Percentiles rank a stretch among this genome's conserved stretches.
phyloP scores from a whole-genome alignment of 2,329 filamentous ascomycete genomes.

The Arthroderma uncinatum region DNA sequence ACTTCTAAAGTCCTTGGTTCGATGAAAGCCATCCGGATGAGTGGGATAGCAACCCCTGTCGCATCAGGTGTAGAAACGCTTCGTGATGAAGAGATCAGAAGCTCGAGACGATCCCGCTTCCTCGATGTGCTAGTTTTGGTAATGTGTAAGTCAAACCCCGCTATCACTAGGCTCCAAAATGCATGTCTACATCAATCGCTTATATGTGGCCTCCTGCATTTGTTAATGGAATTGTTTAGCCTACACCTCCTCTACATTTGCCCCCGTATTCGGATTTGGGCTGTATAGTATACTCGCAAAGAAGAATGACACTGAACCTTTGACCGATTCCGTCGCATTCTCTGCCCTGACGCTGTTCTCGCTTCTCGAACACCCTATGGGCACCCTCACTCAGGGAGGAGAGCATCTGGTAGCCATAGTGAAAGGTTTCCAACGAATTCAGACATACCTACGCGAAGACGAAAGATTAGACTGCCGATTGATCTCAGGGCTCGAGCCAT shows the following conservation, averaged over 20 bases:
- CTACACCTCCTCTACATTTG: too few relatives aligned
- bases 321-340: not conserved
- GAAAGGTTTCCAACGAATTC: slow-evolving; percentile 4
- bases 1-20: not conserved
- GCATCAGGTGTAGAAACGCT: not conserved
- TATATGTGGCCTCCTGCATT: too few relatives aligned
- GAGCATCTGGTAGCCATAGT: not conserved
- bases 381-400: not conserved
- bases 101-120: too few relatives aligned
- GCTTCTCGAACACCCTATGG: not conserved
- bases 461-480: not conserved
- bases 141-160: too few relatives aligned
- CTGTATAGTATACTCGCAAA: too few relatives aligned
- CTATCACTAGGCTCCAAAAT: too few relatives aligned
- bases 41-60: not conserved
- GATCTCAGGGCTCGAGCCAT: too few relatives aligned
- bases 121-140: too few relatives aligned
- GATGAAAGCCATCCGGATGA: not conserved
- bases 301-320: too few relatives aligned
- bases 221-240: too few relatives aligned
- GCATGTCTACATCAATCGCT: too few relatives aligned
- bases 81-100: not conserved
- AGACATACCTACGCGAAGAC: not conserved
- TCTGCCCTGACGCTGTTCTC: slow-evolving; percentile 1
- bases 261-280: too few relatives aligned